A percentile compares a stretch with the other conserved stretches of the same genome.
Evolutionary conservation across 257 asterid species (phyloP).

Genomic region (Ballota nigra): DNA sequence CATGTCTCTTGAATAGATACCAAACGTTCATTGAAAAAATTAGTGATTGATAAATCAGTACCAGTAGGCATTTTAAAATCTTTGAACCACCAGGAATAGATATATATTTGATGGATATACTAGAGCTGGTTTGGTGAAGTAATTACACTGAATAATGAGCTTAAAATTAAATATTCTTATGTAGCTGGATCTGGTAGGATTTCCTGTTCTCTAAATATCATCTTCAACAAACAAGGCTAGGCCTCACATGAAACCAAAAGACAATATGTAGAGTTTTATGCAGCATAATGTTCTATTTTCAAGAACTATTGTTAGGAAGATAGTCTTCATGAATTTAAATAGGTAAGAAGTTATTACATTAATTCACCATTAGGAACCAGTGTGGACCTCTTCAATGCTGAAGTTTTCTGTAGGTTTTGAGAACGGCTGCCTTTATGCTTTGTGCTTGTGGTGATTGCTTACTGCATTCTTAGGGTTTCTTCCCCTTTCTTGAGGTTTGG

Average conservation of each 20-base stretch:
- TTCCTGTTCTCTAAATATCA: not conserved
- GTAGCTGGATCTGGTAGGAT: not conserved
- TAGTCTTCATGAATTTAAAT: not conserved
- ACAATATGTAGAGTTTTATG: not conserved
- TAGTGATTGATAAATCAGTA: not conserved
- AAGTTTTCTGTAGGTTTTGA: slow-evolving; percentile 1
- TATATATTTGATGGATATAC: not conserved
- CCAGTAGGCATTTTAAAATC: too few relatives aligned
- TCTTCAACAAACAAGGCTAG: not conserved
- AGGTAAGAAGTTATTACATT: not conserved
- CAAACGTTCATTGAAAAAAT: not conserved
- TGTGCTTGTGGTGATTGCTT: too few relatives aligned
- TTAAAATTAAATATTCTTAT: not conserved
- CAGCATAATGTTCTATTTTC: not conserved
- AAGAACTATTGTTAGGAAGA: not conserved
- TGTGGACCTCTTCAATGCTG: not conserved
- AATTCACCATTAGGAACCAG: not conserved
- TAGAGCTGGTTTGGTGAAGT: not conserved
- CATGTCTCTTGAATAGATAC: not conserved
- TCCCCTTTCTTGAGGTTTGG: not conserved
- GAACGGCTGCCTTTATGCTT: not conserved
- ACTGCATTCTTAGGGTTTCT: not conserved
- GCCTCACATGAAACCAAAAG: not conserved
- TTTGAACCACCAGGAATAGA: not conserved
- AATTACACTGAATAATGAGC: not conserved